Evolutionary conservation across 805 yeast species (phyloP).

Genomic region (Suhomyces prunicola): DNA sequence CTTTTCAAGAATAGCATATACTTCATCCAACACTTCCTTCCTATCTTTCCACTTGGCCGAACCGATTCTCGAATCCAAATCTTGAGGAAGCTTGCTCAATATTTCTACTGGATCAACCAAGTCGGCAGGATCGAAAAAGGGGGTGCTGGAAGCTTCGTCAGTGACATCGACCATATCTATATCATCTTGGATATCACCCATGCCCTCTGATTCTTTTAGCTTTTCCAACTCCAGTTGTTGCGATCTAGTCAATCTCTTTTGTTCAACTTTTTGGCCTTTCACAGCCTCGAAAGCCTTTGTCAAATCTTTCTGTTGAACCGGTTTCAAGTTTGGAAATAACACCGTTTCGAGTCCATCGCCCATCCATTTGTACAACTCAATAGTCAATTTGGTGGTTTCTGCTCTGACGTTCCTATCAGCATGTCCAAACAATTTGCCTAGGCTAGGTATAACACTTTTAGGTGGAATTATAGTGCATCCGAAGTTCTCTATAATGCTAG

Average conservation of each 20-base stretch:
- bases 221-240: slow-evolving; percentile 42
- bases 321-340: slow-evolving; percentile 72
- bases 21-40: slow-evolving; percentile 76
- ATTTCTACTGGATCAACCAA: slow-evolving; percentile 69
- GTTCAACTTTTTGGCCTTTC: slow-evolving; percentile 40
- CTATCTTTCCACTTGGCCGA: slow-evolving; percentile 90
- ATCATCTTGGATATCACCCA: slow-evolving; percentile 10
- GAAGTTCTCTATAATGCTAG: slow-evolving; percentile 53
- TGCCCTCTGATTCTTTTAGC: background rate
- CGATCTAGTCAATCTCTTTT: slow-evolving; percentile 52
- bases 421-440: slow-evolving; percentile 75
- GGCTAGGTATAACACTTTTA: slow-evolving; percentile 48
- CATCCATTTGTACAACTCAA: slow-evolving; percentile 71
- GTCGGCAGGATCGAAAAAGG: slow-evolving; percentile 61
- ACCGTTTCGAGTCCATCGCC: slow-evolving; percentile 59
- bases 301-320: slow-evolving; percentile 87
- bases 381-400: slow-evolving; percentile 66
- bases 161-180: slow-evolving; percentile 32
- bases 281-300: slow-evolving; percentile 61
- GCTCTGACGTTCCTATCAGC: slow-evolving; percentile 84
- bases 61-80: slow-evolving; percentile 50
- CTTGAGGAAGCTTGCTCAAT: slow-evolving; percentile 60
- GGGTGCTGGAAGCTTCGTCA: slow-evolving; percentile 9
- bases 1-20: slow-evolving; percentile 45
- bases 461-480: slow-evolving; percentile 64